These are phyloP conservation scores for Psidium guajava DNA, from an alignment of 345 rosid species.

Conservation along the genomic window DNA sequence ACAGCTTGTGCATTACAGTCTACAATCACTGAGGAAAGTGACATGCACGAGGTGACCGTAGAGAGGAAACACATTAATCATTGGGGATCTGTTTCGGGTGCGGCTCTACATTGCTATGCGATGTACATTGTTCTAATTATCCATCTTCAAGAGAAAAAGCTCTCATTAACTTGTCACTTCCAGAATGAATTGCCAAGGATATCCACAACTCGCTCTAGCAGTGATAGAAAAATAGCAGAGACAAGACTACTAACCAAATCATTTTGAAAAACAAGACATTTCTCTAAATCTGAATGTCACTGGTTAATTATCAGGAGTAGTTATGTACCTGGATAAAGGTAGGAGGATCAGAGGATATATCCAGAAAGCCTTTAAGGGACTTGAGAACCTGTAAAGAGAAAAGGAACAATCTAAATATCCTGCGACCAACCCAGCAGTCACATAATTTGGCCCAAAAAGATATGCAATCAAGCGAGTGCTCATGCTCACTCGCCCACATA, in stretches of 20 bases:
- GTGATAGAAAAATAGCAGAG: neutral
- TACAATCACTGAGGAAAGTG: neutral
- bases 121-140: neutral
- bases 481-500: neutral
- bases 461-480: neutral
- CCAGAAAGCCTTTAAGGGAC: conserved; percentile 22
- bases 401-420: neutral
- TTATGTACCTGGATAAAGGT: conserved; percentile 42
- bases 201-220: neutral
- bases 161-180: neutral
- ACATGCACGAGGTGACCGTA: neutral
- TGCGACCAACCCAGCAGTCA: neutral
- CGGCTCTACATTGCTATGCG: neutral
- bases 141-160: neutral
- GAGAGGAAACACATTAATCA: neutral
- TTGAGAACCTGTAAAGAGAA: conserved; percentile 10
- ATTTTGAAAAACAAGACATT: neutral
- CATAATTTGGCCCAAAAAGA: neutral
- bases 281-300: neutral
- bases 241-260: neutral
- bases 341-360: conserved; percentile 24
- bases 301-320: neutral
- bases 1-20: neutral
- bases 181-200: neutral
- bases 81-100: neutral